Evolutionary conservation across 1,284 basidiomycete species (phyloP).

Genomic region (Ganoderma sp.): DNA sequence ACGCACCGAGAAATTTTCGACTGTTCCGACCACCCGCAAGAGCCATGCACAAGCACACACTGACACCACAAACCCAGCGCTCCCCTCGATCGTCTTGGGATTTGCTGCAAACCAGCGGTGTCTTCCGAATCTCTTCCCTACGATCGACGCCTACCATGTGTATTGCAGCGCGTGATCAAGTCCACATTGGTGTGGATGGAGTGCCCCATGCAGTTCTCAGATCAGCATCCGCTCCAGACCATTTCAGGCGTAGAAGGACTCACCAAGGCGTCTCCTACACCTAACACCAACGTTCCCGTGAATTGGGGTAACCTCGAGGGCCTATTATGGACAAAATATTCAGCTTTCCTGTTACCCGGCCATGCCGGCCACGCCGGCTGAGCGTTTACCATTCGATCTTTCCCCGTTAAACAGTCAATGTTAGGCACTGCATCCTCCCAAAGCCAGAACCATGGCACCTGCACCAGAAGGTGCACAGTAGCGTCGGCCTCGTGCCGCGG

Average conservation of each 20-base stretch:
- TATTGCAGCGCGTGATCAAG: background rate
- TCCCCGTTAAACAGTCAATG: background rate
- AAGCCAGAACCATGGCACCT: background rate
- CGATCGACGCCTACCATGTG: conserved; percentile 78
- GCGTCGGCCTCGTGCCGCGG: background rate
- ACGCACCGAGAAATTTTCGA: conserved; percentile 79
- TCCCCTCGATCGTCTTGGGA: conserved; percentile 93
- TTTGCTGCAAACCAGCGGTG: conserved; percentile 84
- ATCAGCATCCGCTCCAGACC: background rate
- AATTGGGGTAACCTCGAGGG: conserved; percentile 76
- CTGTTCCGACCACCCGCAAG: conserved; percentile 72
- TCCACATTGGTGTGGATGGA: conserved; percentile 3
- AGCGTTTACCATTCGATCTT: background rate
- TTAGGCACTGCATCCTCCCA: background rate
- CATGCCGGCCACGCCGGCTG: background rate
- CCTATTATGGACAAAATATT: conserved; percentile 44
- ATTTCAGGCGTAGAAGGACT: conserved; percentile 38
- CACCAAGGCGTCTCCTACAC: conserved; percentile 93
- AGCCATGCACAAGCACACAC: conserved; percentile 74
- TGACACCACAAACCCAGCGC: conserved; percentile 79
- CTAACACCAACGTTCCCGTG: conserved; percentile 91
- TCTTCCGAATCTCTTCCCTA: conserved; percentile 84
- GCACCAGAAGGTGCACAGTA: background rate
- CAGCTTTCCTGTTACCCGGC: background rate
- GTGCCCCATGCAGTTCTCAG: background rate